A percentile compares a stretch with the other conserved stretches of the same genome.
Conservation (phyloP, 495 filamentous ascomycete species). For the Penicillium robsamsonii region DNA sequence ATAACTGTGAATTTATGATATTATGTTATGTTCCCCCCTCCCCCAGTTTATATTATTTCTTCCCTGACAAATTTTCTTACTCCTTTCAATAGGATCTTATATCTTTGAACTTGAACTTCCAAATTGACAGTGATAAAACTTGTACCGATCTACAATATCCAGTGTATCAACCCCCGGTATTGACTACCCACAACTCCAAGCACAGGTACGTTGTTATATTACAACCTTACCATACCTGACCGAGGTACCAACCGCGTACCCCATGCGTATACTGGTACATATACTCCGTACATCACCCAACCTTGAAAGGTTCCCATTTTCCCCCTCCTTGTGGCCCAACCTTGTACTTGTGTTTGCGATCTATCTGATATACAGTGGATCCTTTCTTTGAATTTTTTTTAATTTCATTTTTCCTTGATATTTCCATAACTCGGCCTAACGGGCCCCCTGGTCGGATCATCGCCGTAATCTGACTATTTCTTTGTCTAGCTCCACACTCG, state of each 20-base stretch:
- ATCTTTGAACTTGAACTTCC: neutral
- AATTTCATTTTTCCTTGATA: neutral
- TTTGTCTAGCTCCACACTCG: slow-evolving; percentile 27
- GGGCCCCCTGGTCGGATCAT: slow-evolving; percentile 18
- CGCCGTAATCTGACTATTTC: slow-evolving; percentile 22
- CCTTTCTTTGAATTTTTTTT: no score
- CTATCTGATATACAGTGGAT: slow-evolving; percentile 11
- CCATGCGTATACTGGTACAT: neutral
- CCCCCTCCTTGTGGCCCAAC: slow-evolving; percentile 18
- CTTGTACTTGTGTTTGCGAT: slow-evolving; percentile 20
- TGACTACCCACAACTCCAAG: slow-evolving; percentile 10
- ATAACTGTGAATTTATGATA: slow-evolving; percentile 9
- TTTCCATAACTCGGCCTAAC: slow-evolving; percentile 6
- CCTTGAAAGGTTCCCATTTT: neutral
- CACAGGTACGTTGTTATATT: slow-evolving; percentile 10
- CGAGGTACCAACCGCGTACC: neutral
- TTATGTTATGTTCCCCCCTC: neutral
- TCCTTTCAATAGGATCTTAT: neutral
- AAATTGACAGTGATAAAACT: neutral
- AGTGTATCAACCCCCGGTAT: neutral
- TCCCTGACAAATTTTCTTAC: slow-evolving; percentile 7
- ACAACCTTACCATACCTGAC: neutral
- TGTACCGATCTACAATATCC: neutral
- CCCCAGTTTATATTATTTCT: slow-evolving; percentile 13
- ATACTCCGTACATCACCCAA: neutral